Evolutionary conservation across 2,329 filamentous ascomycete genomes (phyloP), one percentile per base, ranked within the genome.

Genomic region (Lachnellula occidentalis): DNA sequence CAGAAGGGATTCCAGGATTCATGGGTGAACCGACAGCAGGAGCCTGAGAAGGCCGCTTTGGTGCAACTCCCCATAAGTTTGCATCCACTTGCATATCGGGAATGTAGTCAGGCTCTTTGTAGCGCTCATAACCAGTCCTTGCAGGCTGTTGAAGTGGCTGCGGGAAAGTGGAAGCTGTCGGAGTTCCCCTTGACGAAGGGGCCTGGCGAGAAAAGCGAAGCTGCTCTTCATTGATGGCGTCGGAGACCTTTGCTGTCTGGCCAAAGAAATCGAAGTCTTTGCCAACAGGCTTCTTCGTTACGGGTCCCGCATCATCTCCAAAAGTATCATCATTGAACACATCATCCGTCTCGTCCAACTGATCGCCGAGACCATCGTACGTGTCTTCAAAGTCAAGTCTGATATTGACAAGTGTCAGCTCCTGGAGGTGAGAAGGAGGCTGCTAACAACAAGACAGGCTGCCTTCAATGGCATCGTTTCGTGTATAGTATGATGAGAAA

Each of bases 231-330:
- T 90, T 88, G 64, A 99, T 88, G 36, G 87, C 91, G 73, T 86
- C 81, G 19, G 91, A 80, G 41, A 96, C 88, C 72, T 92, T 85
- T 55, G 92, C 92, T 6, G 94, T 99, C 67, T 89, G 86, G 41
- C 92, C 92, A 61, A 95, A 95, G 73, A 97, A 99, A 71, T 99
- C 94, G 66, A 97, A 97, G 72, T 99, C 92, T 70, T 89, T 95
- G 68, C 92, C 92, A 56, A 94, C 82, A 11, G 76, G 66, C 62
- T 78, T 71, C 64, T 74, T 72, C 37, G 70, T 61, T 17, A 70
- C 67, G 17, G 70, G 74, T 36, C 71, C 73, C 54, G 69, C 69
- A 34, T 71, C 73, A 55, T 76, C 72, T 24, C 82, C 89, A 69
- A 99, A 99, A 2, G 94, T 99, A 69, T 97, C 94, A 66, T 97